phyloP scores from a whole-genome alignment of 805 yeast genomes.

The Dipodascus albidus region DNA sequence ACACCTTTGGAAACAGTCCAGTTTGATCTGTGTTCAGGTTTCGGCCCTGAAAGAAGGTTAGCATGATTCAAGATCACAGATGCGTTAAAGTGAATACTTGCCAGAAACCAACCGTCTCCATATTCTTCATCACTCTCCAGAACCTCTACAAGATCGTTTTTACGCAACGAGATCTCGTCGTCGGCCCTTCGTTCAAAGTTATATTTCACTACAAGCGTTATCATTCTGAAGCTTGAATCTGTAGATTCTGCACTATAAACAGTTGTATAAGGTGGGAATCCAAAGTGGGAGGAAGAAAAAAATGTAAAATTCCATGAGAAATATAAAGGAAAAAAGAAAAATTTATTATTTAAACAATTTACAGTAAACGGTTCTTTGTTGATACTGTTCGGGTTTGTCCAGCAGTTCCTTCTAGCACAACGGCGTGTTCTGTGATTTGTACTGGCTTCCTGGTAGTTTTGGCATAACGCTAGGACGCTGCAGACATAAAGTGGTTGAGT shows the following conservation, averaged over 20 bases:
- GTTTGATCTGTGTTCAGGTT: conserved; percentile 61
- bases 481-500: no score
- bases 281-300: neutral
- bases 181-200: neutral
- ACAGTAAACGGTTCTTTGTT: no score
- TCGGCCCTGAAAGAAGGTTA: neutral
- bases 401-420: no score
- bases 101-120: neutral
- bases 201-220: neutral
- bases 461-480: no score
- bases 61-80: neutral
- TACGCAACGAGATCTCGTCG: neutral
- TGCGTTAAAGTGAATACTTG: neutral
- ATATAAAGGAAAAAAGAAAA: no score
- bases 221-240: neutral
- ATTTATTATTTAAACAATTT: no score
- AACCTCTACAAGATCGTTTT: neutral
- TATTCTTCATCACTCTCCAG: neutral
- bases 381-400: neutral
- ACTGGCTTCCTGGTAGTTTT: no score
- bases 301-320: neutral
- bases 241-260: no score
- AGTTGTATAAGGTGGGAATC: neutral
- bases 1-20: conserved; percentile 85
- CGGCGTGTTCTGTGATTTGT: neutral